phyloP scores from a whole-genome alignment of 2,329 filamentous ascomycete species.

The Beauveria sp. region DNA sequence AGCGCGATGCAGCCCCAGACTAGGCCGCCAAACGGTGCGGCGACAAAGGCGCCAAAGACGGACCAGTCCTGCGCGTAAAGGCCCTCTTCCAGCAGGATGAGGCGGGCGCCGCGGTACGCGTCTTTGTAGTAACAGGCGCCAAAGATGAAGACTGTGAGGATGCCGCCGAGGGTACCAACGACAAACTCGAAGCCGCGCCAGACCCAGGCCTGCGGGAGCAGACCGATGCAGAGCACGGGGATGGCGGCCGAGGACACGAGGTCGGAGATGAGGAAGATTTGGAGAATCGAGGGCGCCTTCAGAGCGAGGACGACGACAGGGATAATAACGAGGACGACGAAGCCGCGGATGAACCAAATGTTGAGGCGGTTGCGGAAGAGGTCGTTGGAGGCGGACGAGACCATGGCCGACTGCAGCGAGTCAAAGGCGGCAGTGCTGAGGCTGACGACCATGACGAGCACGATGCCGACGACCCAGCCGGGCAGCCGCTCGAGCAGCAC shows the following conservation, averaged over 20 bases:
- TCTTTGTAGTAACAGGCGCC: conserved; percentile 71
- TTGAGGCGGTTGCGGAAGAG: conserved; percentile 75
- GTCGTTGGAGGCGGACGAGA: conserved; percentile 78
- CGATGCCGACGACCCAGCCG: conserved; percentile 72
- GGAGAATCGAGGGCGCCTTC: conserved; percentile 64
- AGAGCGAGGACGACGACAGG: conserved; percentile 68
- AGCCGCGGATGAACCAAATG: conserved; percentile 63
- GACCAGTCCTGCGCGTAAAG: conserved; percentile 74
- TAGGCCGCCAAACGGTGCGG: conserved; percentile 67
- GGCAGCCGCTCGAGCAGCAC: conserved; percentile 64
- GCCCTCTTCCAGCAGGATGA: conserved; percentile 65
- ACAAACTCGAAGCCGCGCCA: conserved; percentile 78
- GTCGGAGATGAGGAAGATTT: conserved; percentile 78
- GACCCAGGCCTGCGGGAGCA: conserved; percentile 63
- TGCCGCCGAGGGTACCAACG: conserved; percentile 67
- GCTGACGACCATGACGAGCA: conserved; percentile 72
- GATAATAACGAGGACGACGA: conserved; percentile 65
- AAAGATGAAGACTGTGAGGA: conserved; percentile 75
- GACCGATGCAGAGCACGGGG: conserved; percentile 65
- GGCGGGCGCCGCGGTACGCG: conserved; percentile 52
- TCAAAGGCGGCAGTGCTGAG: conserved; percentile 75
- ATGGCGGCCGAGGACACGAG: conserved; percentile 70
- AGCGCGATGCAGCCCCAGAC: conserved; percentile 63
- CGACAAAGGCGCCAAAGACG: conserved; percentile 75
- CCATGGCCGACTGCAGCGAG: conserved; percentile 74